Evolutionary conservation across 1,284 basidiomycete species (phyloP), one percentile per base, ranked within the genome.

Genomic region (Cryptococcus jaspeensis): DNA sequence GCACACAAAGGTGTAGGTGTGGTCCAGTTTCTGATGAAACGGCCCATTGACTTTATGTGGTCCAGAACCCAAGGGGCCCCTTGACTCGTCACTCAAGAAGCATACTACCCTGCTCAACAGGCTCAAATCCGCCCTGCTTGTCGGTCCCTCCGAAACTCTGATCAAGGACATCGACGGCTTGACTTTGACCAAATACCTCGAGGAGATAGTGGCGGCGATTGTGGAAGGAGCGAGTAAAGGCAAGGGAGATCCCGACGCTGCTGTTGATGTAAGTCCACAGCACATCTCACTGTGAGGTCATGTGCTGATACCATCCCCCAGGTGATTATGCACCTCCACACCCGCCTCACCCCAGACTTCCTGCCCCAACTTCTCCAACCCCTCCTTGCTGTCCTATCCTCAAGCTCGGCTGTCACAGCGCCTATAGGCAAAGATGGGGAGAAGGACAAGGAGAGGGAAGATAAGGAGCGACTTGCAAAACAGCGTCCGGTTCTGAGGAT

Each of bases 101-200:
- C 92, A 98, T 75, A 96, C 92, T 0, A 90, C 91, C 1, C 83
- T 95, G 61, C 90, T 96, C 63, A 97, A 94, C 76, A 86, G 89
- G 38, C 87, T 95, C 69, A 85, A 85, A 51, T 66, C 72, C 9
- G 60, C 69, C 0, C 60, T 78, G 3, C 67, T 78, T n/a, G 62
- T 72, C 22, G 73, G 74, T 16, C 74, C 75, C 1, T 47, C 73
- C 1, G 90, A 92, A 63, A 86, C 89, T 66, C 85, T 96, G 58
- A 79, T 94, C 69, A 95, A 94, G 77, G 96, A 99, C 70, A 86
- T 96, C 61, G 87, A 90, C 59, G 83, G 86, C 0, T 83, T 99
- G 46, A 88, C 91, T 4, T 81, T 99, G 48, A 92, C 92, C 78
- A 99, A 97, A 77, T 98, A 99, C 73, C 82, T 95, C 52, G 94